A percentile compares a stretch with the other conserved stretches of the same genome.
phyloP scores from a whole-genome alignment of 139 green algal genomes.

The Pseudopediastrum boryanum region DNA sequence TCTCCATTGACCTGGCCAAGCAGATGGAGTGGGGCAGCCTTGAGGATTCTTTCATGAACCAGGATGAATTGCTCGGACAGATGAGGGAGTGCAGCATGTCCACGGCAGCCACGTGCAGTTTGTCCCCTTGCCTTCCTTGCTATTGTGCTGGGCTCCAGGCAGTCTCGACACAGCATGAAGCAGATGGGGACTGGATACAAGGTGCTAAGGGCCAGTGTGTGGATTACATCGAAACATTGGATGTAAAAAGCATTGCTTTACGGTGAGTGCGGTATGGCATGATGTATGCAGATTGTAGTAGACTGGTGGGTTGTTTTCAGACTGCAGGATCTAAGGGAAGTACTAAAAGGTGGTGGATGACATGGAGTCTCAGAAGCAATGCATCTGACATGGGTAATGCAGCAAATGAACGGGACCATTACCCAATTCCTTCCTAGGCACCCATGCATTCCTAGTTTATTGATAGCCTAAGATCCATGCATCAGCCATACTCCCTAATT shows the following conservation, averaged over 20 bases:
- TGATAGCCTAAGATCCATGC: no score
- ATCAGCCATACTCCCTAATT: not conserved
- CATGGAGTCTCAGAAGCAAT: not conserved
- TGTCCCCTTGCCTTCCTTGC: conserved; percentile 40
- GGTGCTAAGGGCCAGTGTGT: conserved; percentile 9
- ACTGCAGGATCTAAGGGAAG: no score
- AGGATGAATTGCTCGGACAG: not conserved
- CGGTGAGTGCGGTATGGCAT: conserved; percentile 38
- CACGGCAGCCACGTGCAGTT: not conserved
- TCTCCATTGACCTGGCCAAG: not conserved
- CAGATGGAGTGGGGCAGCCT: not conserved
- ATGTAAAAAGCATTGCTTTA: not conserved
- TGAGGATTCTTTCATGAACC: conserved; percentile 16
- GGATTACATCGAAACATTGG: conserved; percentile 27
- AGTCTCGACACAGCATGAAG: not conserved
- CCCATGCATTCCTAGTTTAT: no score
- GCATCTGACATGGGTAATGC: not conserved
- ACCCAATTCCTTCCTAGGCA: no score
- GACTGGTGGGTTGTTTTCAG: no score
- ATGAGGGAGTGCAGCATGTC: not conserved
- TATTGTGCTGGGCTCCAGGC: conserved; percentile 39
- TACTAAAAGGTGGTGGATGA: no score
- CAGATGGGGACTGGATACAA: conserved; percentile 13
- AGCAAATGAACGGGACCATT: no score
- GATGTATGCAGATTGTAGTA: no score